A percentile compares a stretch with the other conserved stretches of the same genome.
Conservation (phyloP, 768 basidiomycete genomes). For the Dacryopinax primogenitus region DNA sequence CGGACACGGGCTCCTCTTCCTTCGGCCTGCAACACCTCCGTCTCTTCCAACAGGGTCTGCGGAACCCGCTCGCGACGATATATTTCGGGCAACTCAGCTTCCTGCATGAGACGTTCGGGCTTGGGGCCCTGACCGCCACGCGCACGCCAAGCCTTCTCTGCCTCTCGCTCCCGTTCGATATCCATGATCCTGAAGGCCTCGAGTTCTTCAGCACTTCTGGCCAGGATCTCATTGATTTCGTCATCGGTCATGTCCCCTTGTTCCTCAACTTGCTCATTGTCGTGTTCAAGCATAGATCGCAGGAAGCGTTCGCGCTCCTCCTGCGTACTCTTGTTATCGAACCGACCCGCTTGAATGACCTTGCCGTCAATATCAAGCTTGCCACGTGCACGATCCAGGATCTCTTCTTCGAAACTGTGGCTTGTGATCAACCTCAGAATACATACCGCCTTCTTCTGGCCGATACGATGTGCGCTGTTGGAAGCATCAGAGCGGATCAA, state of each 20-base stretch:
- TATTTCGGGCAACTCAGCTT: constrained; percentile 84
- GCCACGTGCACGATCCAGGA: constrained; percentile 85
- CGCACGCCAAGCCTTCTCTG: constrained; percentile 52
- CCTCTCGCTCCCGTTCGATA: constrained; percentile 56
- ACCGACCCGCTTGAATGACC: constrained; percentile 96
- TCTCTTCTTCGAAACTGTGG: constrained; percentile 96
- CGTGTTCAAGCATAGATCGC: constrained; percentile 83
- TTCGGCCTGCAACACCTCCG: background rate
- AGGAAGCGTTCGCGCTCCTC: constrained; percentile 47
- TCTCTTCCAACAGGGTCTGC: background rate
- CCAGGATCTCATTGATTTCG: constrained; percentile 85
- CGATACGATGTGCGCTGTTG: constrained; percentile 83
- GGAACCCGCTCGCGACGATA: constrained; percentile 51
- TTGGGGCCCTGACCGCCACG: constrained; percentile 65
- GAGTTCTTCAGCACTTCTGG: constrained; percentile 69
- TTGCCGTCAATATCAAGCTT: constrained; percentile 99
- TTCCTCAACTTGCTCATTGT: constrained; percentile 81
- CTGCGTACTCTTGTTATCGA: constrained; percentile 96
- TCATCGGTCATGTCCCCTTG: constrained; percentile 88
- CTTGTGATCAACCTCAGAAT: constrained; percentile 96
- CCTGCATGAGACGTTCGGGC: constrained; percentile 61
- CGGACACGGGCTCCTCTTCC: background rate
- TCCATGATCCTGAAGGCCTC: constrained; percentile 74
- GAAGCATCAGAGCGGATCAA: background rate
- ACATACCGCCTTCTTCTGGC: constrained; percentile 94